Evolutionary conservation across 129 eudicot genomes (phyloP).

Genomic region (Lactuca saligna): DNA sequence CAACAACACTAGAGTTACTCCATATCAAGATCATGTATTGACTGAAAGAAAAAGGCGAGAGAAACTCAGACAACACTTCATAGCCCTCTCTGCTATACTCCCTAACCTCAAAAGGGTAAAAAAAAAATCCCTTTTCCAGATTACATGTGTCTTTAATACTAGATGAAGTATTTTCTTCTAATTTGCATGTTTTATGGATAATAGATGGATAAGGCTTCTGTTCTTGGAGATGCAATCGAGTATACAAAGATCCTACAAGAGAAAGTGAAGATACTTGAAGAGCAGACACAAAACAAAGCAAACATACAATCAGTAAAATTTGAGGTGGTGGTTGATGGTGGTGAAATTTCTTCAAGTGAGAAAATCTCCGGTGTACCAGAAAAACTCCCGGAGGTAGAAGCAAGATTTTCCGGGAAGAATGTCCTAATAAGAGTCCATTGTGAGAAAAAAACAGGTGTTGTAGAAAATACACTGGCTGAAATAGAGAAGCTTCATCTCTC

Average conservation of each 20-base stretch:
- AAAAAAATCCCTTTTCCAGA: too few species aligned
- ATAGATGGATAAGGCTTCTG: slow-evolving; percentile 78
- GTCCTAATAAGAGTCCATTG: slow-evolving; percentile 61
- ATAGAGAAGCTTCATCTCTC: slow-evolving; percentile 51
- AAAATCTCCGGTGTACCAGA: slow-evolving; percentile 16
- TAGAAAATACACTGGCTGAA: slow-evolving; percentile 42
- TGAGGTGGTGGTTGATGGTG: slow-evolving; percentile 27
- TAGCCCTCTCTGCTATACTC: slow-evolving; percentile 56
- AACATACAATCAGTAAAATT: slow-evolving; percentile 30
- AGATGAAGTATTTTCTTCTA: background rate
- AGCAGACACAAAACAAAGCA: slow-evolving; percentile 33
- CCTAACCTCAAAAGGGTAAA: slow-evolving; percentile 74
- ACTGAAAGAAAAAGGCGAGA: slow-evolving; percentile 61
- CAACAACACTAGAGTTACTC: slow-evolving; percentile 8
- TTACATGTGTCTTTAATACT: background rate
- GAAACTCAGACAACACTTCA: slow-evolving; percentile 48
- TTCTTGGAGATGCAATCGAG: slow-evolving; percentile 76
- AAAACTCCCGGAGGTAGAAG: slow-evolving; percentile 58
- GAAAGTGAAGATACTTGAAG: slow-evolving; percentile 56
- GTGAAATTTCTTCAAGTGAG: slow-evolving; percentile 31
- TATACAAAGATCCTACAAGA: slow-evolving; percentile 67
- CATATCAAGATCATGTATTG: slow-evolving; percentile 43
- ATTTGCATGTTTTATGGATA: background rate
- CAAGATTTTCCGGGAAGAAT: slow-evolving; percentile 47
- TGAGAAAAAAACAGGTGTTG: slow-evolving; percentile 43